A percentile compares a stretch with the other conserved stretches of the same genome.
phyloP scores from a whole-genome alignment of 2,329 filamentous ascomycete genomes.

The Aspergillus neotritici region DNA sequence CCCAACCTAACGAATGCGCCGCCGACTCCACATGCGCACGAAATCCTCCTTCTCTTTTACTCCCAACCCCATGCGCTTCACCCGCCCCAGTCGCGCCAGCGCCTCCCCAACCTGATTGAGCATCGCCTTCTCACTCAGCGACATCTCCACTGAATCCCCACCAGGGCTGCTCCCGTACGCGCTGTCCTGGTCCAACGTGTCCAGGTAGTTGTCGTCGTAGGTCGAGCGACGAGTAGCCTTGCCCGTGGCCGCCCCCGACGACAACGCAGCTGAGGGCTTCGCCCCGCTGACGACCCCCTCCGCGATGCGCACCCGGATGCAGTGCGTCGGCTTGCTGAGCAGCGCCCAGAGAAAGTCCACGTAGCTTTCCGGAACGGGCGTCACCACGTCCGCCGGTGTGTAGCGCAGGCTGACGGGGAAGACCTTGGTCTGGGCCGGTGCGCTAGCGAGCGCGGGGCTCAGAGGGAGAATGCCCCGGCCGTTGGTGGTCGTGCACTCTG shows the following conservation, averaged over 20 bases:
- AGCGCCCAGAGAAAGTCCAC: conserved; percentile 76
- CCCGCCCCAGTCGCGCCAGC: conserved; percentile 76
- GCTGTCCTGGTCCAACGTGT: conserved; percentile 40
- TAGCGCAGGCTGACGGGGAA: conserved; percentile 91
- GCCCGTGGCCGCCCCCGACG: conserved; percentile 2
- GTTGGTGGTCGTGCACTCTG: conserved; percentile 91
- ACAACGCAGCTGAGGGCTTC: conserved; percentile 16
- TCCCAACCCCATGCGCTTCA: conserved; percentile 81
- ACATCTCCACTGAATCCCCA: conserved; percentile 28
- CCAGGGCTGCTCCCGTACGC: conserved; percentile 3
- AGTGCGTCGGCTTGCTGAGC: conserved; percentile 77
- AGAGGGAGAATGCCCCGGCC: conserved; percentile 83
- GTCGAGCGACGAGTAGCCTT: conserved; percentile 24
- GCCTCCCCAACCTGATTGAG: conserved; percentile 78
- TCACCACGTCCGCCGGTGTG: conserved; percentile 81
- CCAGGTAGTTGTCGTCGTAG: conserved; percentile 44
- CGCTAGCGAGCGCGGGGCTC: conserved; percentile 67
- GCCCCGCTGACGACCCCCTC: conserved; percentile 53
- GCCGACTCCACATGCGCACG: conserved; percentile 61
- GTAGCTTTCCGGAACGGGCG: conserved; percentile 73
- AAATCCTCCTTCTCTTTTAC: conserved; percentile 79
- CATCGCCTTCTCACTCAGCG: conserved; percentile 59
- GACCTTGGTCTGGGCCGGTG: conserved; percentile 64
- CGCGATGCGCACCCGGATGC: conserved; percentile 84
- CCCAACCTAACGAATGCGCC: conserved; percentile 22